phyloP scores from a whole-genome alignment of 1,284 basidiomycete genomes.

The Naganishia albida region DNA sequence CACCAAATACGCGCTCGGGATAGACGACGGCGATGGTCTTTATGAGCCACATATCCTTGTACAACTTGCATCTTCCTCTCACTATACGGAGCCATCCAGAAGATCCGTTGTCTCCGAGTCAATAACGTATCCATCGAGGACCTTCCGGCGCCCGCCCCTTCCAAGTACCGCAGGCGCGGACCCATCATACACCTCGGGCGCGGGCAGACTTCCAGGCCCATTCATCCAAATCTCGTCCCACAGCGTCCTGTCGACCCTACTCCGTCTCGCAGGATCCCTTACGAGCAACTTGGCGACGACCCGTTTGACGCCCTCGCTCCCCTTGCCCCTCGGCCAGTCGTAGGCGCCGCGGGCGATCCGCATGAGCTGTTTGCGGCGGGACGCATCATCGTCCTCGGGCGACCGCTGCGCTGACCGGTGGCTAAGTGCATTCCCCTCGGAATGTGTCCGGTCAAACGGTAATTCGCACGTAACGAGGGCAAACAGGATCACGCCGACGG shows the following conservation, averaged over 20 bases:
- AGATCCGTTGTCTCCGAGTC: conserved; percentile 38
- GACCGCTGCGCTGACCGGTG: background rate
- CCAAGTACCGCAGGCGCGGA: conserved; percentile 5
- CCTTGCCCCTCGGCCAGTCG: conserved; percentile 59
- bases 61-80: background rate
- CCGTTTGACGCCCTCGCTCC: conserved; percentile 44
- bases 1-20: background rate
- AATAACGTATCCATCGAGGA: conserved; percentile 44
- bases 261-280: conserved; percentile 66
- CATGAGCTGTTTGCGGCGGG: conserved; percentile 59
- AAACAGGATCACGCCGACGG: conserved; percentile 79
- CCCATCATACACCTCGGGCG: conserved; percentile 11
- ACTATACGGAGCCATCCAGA: background rate
- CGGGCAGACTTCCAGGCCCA: conserved; percentile 42
- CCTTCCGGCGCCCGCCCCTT: conserved; percentile 31
- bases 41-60: background rate
- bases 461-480: conserved; percentile 66
- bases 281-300: conserved; percentile 68
- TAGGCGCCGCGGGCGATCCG: conserved; percentile 77
- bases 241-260: conserved; percentile 60
- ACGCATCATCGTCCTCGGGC: conserved; percentile 15
- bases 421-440: background rate
- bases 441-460: conserved; percentile 50
- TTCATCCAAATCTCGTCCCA: conserved; percentile 71
- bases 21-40: background rate